phyloP scores from a whole-genome alignment of 192 early-diverging fungal genomes.

The Podila minutissima region DNA sequence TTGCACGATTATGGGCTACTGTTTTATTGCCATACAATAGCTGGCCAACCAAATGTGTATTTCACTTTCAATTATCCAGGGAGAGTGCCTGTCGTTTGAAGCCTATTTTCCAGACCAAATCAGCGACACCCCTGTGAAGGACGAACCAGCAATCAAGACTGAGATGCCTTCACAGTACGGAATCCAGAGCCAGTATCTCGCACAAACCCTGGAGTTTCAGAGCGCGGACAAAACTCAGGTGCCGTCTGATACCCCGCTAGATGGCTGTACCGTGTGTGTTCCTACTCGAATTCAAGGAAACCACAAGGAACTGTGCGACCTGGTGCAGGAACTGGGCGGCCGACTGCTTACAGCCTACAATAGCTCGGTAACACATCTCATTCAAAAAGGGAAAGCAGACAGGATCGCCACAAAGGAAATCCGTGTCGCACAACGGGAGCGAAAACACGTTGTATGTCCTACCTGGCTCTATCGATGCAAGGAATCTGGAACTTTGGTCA shows the following conservation, averaged over 20 bases:
- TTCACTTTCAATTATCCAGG: conserved; percentile 8
- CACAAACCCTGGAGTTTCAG: neutral
- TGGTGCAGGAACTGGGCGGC: conserved; percentile 22
- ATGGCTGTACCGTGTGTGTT: conserved; percentile 13
- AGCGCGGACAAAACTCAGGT: neutral
- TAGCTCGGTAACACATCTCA: conserved; percentile 13
- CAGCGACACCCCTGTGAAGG: neutral
- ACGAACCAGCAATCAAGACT: neutral
- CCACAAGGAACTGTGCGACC: conserved; percentile 17
- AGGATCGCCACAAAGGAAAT: conserved; percentile 10
- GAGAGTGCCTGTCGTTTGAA: conserved; percentile 4
- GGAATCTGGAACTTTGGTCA: conserved; percentile 11
- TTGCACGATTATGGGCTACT: no score
- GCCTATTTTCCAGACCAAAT: conserved; percentile 7
- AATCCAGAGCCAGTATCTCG: neutral
- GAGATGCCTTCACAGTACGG: neutral
- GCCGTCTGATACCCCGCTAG: conserved; percentile 19
- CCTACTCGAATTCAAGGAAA: conserved; percentile 23
- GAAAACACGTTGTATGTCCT: conserved; percentile 7
- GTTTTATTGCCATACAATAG: no score
- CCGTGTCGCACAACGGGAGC: conserved; percentile 9
- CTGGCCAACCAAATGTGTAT: no score
- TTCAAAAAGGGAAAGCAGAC: conserved; percentile 33
- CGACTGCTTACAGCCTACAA: conserved; percentile 11
- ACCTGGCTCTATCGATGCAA: conserved; percentile 28